Percentiles rank a stretch among this genome's conserved stretches.
Evolutionary conservation across 371 early-diverging fungal species (phyloP).

Genomic region (Mucor plumbeus): DNA sequence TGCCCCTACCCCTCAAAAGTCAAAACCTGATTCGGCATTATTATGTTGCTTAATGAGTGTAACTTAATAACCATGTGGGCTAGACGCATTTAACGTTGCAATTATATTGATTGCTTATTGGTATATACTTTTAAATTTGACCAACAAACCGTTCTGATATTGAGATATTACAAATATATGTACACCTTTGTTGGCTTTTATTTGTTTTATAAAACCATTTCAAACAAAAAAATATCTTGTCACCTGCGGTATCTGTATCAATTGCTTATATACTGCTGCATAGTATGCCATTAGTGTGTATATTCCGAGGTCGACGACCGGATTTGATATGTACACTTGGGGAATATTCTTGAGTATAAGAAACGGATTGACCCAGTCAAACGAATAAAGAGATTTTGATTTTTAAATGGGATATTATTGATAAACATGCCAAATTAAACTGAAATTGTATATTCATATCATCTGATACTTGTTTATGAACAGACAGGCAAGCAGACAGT

Average conservation of each 20-base stretch:
- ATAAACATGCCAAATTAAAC: neutral
- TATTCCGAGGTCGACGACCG: no score
- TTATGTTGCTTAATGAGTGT: slow-evolving; percentile 1
- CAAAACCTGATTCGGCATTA: neutral
- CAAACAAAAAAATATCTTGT: neutral
- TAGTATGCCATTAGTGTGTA: no score
- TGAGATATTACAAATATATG: neutral
- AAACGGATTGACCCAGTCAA: no score
- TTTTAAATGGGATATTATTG: neutral
- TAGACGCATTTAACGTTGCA: neutral
- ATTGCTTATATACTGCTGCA: no score
- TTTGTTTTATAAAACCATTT: neutral
- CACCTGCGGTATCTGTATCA: no score
- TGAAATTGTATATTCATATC: neutral
- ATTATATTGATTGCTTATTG: neutral
- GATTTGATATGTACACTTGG: no score
- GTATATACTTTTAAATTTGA: neutral
- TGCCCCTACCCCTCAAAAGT: neutral
- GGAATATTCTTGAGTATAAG: no score
- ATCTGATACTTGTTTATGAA: neutral
- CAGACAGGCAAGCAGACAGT: neutral
- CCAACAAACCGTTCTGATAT: neutral
- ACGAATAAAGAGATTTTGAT: no score
- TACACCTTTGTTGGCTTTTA: neutral
- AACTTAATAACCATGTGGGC: neutral